Evolutionary conservation across 257 asterid species (phyloP).

Genomic region (Petunia secreta): DNA sequence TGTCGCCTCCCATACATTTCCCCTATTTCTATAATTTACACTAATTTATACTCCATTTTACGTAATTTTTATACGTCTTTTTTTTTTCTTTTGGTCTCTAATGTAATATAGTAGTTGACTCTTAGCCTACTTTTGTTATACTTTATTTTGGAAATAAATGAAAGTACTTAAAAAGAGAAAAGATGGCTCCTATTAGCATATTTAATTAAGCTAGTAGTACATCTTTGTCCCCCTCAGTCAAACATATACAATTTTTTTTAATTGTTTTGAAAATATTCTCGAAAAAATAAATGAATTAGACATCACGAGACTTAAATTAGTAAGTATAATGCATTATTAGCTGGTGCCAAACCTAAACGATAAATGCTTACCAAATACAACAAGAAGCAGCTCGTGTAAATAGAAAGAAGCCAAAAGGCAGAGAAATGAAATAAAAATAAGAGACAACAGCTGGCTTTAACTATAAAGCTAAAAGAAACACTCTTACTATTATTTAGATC

Average conservation of each 20-base stretch:
- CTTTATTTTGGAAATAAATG: too few species aligned
- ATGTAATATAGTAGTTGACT: neutral
- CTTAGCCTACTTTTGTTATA: neutral
- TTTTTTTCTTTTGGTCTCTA: too few species aligned
- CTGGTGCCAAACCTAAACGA: slow-evolving; percentile 1
- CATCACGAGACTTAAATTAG: neutral
- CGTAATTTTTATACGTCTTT: too few species aligned
- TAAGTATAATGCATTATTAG: neutral
- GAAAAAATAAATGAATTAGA: neutral
- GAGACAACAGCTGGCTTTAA: slow-evolving; percentile 4
- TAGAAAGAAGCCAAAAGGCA: neutral
- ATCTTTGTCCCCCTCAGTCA: neutral
- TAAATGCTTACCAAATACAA: slow-evolving; percentile 8
- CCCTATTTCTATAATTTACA: too few species aligned
- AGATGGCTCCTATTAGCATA: neutral
- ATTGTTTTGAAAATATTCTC: neutral
- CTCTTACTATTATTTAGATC: too few species aligned
- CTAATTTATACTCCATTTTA: too few species aligned
- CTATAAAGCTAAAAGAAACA: neutral
- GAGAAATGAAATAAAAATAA: neutral
- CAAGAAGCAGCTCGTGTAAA: neutral
- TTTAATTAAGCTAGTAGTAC: neutral
- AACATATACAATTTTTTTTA: neutral
- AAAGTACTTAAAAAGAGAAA: neutral
- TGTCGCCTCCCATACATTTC: too few species aligned